phyloP scores from a whole-genome alignment of 371 early-diverging fungal species.

The Syncephalastrum racemosum region DNA sequence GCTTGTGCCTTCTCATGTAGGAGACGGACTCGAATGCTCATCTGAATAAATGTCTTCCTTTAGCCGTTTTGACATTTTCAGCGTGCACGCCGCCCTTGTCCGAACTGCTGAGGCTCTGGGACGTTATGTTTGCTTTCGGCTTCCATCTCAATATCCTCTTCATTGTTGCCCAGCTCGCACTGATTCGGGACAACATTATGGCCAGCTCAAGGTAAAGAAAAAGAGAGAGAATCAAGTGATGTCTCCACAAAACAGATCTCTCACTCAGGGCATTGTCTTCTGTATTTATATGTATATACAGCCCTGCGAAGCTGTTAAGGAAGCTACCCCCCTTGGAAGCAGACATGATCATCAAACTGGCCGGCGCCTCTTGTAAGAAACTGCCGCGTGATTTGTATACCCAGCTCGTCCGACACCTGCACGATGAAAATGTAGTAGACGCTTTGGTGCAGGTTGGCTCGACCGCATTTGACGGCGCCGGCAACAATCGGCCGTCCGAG shows the following conservation, averaged over 20 bases:
- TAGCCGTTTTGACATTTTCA: constrained; percentile 90
- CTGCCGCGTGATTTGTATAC: constrained; percentile 75
- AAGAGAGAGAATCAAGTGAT: background rate
- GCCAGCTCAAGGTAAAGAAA: constrained; percentile 53
- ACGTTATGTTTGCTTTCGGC: constrained; percentile 88
- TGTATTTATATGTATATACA: constrained; percentile 15
- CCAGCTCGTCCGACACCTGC: constrained; percentile 76
- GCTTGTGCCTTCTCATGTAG: too few relatives aligned
- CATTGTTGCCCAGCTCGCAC: constrained; percentile 79
- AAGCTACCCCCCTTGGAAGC: constrained; percentile 81
- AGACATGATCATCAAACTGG: constrained; percentile 62
- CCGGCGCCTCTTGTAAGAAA: constrained; percentile 58
- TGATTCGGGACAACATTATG: constrained; percentile 77
- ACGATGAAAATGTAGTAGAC: constrained; percentile 61
- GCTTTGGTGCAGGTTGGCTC: constrained; percentile 22
- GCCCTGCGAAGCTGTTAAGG: constrained; percentile 80
- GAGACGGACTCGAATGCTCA: background rate
- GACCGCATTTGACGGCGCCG: background rate
- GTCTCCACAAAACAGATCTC: too few relatives aligned
- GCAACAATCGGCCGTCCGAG: constrained; percentile 1
- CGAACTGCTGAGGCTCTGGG: constrained; percentile 88
- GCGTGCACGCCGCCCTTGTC: constrained; percentile 88
- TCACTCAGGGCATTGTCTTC: too few relatives aligned
- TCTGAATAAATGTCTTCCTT: background rate
- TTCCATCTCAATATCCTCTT: constrained; percentile 90